A percentile compares a stretch with the other conserved stretches of the same genome.
Conservation (phyloP, 2,329 filamentous ascomycete species). For the Ceratocystis lukuohia region DNA sequence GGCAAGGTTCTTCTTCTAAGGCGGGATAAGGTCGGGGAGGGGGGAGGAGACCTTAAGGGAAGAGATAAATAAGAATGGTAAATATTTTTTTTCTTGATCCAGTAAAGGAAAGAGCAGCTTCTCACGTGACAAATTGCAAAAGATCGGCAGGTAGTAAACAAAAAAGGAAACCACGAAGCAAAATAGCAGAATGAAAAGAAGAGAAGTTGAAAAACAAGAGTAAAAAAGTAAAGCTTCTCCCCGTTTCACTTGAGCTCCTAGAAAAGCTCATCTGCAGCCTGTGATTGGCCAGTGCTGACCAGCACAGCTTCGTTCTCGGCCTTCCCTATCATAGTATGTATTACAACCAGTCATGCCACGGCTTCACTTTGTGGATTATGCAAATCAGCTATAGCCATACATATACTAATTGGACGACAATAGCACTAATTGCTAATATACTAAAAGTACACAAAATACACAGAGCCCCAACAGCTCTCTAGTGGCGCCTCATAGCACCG, state of each 20-base stretch:
- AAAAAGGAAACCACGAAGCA: neutral
- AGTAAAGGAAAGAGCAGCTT: neutral
- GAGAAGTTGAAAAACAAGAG: neutral
- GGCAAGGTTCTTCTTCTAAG: neutral
- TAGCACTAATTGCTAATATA: neutral
- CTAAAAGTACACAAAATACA: slow-evolving; percentile 3
- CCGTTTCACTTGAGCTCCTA: neutral
- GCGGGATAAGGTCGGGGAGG: neutral
- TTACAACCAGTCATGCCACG: no score
- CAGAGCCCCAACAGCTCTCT: neutral
- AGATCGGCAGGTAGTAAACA: neutral
- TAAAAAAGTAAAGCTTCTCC: neutral
- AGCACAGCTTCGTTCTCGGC: neutral
- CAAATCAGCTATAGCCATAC: no score
- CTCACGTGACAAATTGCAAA: neutral
- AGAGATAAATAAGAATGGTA: neutral
- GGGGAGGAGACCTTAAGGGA: neutral
- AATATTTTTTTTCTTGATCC: slow-evolving; percentile 1
- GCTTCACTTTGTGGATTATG: no score
- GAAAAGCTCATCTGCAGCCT: neutral
- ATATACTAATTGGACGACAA: neutral
- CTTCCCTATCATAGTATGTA: no score
- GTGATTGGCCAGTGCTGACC: slow-evolving; percentile 11
- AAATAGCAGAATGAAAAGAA: neutral
- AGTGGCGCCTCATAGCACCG: neutral